These are phyloP conservation scores for Heteromeles arbutifolia DNA, from an alignment of 306 rosid genomes.

Conservation along the genomic window DNA sequence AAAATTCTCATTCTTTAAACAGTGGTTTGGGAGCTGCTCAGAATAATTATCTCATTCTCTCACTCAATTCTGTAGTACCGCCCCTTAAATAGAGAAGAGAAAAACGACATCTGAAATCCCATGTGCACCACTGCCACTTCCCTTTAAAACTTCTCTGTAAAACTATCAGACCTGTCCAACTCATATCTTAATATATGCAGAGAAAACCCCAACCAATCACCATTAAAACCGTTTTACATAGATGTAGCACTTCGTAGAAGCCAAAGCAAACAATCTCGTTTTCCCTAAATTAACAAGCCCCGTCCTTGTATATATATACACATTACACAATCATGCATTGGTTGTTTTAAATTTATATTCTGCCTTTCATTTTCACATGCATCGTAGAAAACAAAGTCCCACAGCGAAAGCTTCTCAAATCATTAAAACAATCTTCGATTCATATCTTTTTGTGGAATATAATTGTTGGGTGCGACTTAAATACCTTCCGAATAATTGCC, in stretches of 20 bases:
- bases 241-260: conserved; percentile 32
- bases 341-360: neutral
- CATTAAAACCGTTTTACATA: conserved; percentile 33
- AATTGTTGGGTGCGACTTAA: conserved; percentile 30
- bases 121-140: conserved; percentile 58
- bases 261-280: conserved; percentile 27
- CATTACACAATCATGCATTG: neutral
- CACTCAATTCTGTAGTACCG: conserved; percentile 13
- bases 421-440: conserved; percentile 32
- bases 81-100: neutral
- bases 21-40: conserved; percentile 7
- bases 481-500: conserved; percentile 20
- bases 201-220: conserved; percentile 56
- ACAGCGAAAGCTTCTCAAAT: conserved; percentile 23
- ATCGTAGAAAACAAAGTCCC: conserved; percentile 30
- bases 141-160: conserved; percentile 29
- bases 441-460: conserved; percentile 22
- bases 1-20: conserved; percentile 33
- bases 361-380: conserved; percentile 42
- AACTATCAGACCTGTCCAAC: conserved; percentile 47
- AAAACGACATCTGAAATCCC: conserved; percentile 48
- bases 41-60: conserved; percentile 24
- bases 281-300: conserved; percentile 17
- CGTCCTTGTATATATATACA: neutral
- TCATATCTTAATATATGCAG: conserved; percentile 37